A percentile compares a stretch with the other conserved stretches of the same genome.
Conservation (phyloP, 1,139 yeast genomes). For the Blastobotrys buckinghamii region DNA sequence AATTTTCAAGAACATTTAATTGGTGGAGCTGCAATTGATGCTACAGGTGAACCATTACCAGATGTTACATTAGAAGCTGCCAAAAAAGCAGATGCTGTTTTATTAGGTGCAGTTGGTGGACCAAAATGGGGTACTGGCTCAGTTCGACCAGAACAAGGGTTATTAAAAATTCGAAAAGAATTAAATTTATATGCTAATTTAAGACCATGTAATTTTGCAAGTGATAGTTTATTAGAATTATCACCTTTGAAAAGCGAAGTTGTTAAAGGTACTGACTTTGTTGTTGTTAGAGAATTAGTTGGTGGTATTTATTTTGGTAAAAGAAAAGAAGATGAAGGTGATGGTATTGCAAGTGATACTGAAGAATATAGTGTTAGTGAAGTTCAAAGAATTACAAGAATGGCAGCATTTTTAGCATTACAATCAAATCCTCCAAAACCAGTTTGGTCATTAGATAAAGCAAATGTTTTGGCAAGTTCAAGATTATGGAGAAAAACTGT, state of each 20-base stretch:
- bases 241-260: conserved; percentile 82
- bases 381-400: conserved; percentile 89
- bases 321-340: conserved; percentile 84
- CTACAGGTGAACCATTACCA: conserved; percentile 90
- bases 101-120: conserved; percentile 97
- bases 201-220: conserved; percentile 94
- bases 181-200: conserved; percentile 89
- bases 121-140: conserved; percentile 95
- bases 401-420: conserved; percentile 96
- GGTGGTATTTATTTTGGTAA: conserved; percentile 98
- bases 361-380: conserved; percentile 87
- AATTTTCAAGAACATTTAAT: conserved; percentile 77
- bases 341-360: conserved; percentile 86
- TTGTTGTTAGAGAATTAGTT: conserved; percentile 91
- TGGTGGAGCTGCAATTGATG: conserved; percentile 98
- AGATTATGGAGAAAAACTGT: conserved; percentile 95
- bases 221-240: conserved; percentile 74
- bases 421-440: conserved; percentile 92
- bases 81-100: conserved; percentile 83
- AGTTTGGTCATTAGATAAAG: conserved; percentile 94
- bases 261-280: conserved; percentile 84
- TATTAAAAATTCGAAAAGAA: conserved; percentile 88
- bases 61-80: conserved; percentile 82
- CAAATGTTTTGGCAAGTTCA: conserved; percentile 92
- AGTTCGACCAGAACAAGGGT: conserved; percentile 97